A percentile compares a stretch with the other conserved stretches of the same genome.
Evolutionary conservation across 805 yeast species (phyloP).

Genomic region (Monosporozyma yasuniensis): DNA sequence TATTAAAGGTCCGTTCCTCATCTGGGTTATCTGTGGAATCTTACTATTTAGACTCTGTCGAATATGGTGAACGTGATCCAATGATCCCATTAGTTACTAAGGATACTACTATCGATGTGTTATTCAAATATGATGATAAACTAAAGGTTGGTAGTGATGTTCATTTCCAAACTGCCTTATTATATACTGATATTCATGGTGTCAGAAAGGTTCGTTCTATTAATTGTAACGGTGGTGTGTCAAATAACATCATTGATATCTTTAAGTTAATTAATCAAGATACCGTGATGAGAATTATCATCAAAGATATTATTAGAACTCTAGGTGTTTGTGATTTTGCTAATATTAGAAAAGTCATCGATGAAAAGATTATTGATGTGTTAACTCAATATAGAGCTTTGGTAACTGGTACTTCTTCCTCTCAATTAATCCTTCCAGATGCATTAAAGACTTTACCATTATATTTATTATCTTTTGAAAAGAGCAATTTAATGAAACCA

Average conservation of each 20-base stretch:
- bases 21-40: slow-evolving; percentile 73
- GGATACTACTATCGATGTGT: slow-evolving; percentile 59
- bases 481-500: slow-evolving; percentile 49
- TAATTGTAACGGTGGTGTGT: slow-evolving; percentile 73
- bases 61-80: slow-evolving; percentile 47
- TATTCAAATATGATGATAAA: slow-evolving; percentile 70
- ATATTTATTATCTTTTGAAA: slow-evolving; percentile 59
- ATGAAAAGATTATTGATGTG: slow-evolving; percentile 44
- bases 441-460: slow-evolving; percentile 64
- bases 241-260: slow-evolving; percentile 62
- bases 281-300: slow-evolving; percentile 43
- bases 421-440: slow-evolving; percentile 71
- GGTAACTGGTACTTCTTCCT: slow-evolving; percentile 33
- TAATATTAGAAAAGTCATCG: slow-evolving; percentile 46
- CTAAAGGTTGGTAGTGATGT: slow-evolving; percentile 58
- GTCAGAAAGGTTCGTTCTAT: slow-evolving; percentile 77
- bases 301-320: slow-evolving; percentile 40
- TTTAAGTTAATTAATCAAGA: slow-evolving; percentile 78
- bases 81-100: slow-evolving; percentile 54
- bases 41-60: slow-evolving; percentile 55
- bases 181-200: slow-evolving; percentile 75
- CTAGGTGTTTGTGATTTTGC: slow-evolving; percentile 36
- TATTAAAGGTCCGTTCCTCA: slow-evolving; percentile 77
- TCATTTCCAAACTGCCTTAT: slow-evolving; percentile 82
- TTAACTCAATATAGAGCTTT: slow-evolving; percentile 49